Evolutionary conservation across 2,329 filamentous ascomycete species (phyloP).

Genomic region (Fusarium goolgardi): DNA sequence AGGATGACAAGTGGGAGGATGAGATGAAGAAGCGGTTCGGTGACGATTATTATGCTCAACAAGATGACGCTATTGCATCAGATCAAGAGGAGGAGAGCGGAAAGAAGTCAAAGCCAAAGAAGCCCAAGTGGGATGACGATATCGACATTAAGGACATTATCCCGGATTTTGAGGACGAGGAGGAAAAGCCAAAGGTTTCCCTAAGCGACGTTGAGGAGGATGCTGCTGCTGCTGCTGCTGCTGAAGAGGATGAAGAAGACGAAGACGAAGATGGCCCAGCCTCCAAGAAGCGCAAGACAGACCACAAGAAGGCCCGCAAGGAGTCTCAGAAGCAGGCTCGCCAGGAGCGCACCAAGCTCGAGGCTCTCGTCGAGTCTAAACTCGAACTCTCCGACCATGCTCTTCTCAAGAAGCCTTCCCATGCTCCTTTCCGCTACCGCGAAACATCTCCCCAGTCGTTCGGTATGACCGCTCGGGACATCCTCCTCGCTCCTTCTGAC

Average conservation of each 20-base stretch:
- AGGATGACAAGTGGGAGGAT: slow-evolving; percentile 88
- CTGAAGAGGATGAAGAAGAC: slow-evolving; percentile 51
- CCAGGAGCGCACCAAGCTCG: slow-evolving; percentile 83
- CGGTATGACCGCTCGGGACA: slow-evolving; percentile 89
- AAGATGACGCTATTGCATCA: slow-evolving; percentile 73
- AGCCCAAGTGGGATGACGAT: slow-evolving; percentile 89
- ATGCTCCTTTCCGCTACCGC: slow-evolving; percentile 81
- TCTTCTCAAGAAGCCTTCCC: slow-evolving; percentile 58
- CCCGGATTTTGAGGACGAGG: slow-evolving; percentile 82
- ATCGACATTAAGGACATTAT: slow-evolving; percentile 96
- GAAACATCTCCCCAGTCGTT: slow-evolving; percentile 92
- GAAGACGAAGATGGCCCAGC: slow-evolving; percentile 58
- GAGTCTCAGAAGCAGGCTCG: slow-evolving; percentile 77
- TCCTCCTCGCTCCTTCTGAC: slow-evolving; percentile 88
- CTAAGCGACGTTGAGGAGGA: slow-evolving; percentile 62
- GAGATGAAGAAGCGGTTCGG: slow-evolving; percentile 92
- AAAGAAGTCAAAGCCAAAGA: slow-evolving; percentile 63
- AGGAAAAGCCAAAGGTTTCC: slow-evolving; percentile 62
- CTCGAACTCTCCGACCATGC: slow-evolving; percentile 78
- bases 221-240: slow-evolving; percentile 41
- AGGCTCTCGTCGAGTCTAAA: slow-evolving; percentile 84
- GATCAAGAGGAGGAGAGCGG: slow-evolving; percentile 71
- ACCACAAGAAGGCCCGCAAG: slow-evolving; percentile 68
- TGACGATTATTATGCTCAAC: slow-evolving; percentile 87
- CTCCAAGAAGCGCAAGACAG: slow-evolving; percentile 71